Conservation (phyloP, 2,329 filamentous ascomycete species). For the Botrytis fragariae region DNA sequence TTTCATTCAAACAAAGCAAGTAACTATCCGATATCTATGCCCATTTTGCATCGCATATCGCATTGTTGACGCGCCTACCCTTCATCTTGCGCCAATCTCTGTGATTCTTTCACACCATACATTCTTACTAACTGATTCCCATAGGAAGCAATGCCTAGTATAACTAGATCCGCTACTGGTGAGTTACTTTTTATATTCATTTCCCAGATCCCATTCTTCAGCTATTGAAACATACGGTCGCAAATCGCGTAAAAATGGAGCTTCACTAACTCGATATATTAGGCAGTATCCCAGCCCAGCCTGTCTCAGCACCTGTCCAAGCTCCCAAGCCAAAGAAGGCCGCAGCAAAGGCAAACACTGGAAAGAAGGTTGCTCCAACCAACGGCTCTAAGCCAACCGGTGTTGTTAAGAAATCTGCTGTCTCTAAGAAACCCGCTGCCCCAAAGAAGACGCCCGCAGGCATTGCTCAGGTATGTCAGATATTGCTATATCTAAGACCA, state of each 20-base stretch:
- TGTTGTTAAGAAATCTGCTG: conserved; percentile 16
- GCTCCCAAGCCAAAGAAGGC: conserved; percentile 28
- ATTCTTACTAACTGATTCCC: conserved; percentile 11
- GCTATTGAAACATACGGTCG: conserved; percentile 7
- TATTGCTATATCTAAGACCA: background rate
- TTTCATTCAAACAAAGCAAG: conserved; percentile 1
- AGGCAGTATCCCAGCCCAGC: conserved; percentile 35
- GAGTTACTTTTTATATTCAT: conserved; percentile 23
- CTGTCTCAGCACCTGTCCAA: conserved; percentile 34
- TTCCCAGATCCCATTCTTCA: background rate
- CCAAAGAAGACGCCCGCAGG: conserved; percentile 36
- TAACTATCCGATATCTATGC: background rate
- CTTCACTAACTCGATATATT: conserved; percentile 30
- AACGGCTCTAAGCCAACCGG: conserved; percentile 37
- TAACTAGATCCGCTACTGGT: conserved; percentile 36
- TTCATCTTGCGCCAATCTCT: conserved; percentile 5
- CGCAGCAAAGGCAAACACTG: conserved; percentile 31
- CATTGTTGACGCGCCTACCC: background rate
- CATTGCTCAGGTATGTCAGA: conserved; percentile 33
- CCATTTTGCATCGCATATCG: background rate
- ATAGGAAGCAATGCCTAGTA: conserved; percentile 36
- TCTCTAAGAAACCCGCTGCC: conserved; percentile 26
- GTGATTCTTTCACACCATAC: background rate
- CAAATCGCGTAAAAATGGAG: conserved; percentile 19
- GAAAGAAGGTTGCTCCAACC: conserved; percentile 34